phyloP scores from a whole-genome alignment of 1,139 yeast species.

The Diutina sp. region DNA sequence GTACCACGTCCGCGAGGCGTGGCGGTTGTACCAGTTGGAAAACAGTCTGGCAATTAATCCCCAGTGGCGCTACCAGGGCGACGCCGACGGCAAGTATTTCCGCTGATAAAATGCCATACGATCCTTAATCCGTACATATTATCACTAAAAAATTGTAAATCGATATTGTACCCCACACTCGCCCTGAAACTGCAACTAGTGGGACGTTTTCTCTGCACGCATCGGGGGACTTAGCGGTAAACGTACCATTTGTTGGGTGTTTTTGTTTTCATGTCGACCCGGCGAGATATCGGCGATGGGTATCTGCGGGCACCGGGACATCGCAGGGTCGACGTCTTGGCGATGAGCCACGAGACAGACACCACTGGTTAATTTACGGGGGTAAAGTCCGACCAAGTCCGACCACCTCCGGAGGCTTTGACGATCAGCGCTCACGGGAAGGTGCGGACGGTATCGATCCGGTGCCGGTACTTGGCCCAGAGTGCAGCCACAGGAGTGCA shows the following conservation, averaged over 20 bases:
- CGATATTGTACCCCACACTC: background rate
- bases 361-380: background rate
- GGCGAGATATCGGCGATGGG: background rate
- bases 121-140: background rate
- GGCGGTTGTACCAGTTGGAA: slow-evolving; percentile 62
- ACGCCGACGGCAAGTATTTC: slow-evolving; percentile 55
- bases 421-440: background rate
- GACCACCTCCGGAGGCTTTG: background rate
- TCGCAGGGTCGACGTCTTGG: too few relatives aligned
- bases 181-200: background rate
- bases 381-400: background rate
- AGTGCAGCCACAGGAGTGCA: too few relatives aligned
- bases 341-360: too few relatives aligned
- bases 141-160: background rate
- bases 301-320: too few relatives aligned
- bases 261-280: background rate
- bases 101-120: background rate
- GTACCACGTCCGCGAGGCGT: slow-evolving; percentile 79
- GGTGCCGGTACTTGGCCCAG: background rate
- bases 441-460: background rate
- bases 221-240: background rate
- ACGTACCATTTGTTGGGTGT: background rate
- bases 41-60: slow-evolving; percentile 52
- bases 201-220: background rate
- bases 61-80: slow-evolving; percentile 65